phyloP scores from a whole-genome alignment of 768 basidiomycete species.

The Austroboletus eburneus region DNA sequence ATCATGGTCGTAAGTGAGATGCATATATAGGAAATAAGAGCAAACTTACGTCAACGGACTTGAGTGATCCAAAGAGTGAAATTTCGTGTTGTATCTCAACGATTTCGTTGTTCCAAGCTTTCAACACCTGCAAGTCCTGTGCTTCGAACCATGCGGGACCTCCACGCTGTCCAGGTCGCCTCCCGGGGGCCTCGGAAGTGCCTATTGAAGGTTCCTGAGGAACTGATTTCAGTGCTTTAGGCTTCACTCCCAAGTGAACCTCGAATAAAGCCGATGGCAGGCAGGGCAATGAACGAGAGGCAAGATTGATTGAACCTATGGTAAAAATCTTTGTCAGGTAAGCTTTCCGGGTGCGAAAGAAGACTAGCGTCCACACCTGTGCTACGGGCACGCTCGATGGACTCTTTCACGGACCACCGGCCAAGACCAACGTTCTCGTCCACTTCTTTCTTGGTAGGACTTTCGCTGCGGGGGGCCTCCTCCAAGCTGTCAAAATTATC shows the following conservation, averaged over 20 bases:
- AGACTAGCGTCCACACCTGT: constrained; percentile 53
- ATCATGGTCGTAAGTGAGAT: constrained; percentile 1
- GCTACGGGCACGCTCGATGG: constrained; percentile 72
- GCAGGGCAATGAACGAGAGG: constrained; percentile 67
- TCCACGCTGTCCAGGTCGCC: constrained; percentile 39
- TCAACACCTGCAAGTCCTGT: constrained; percentile 70
- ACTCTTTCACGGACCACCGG: constrained; percentile 63
- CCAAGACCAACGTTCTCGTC: constrained; percentile 49
- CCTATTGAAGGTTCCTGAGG: constrained; percentile 53
- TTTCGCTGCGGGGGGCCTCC: constrained; percentile 39
- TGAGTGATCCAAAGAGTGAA: constrained; percentile 78
- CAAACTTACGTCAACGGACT: constrained; percentile 66
- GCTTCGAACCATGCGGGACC: constrained; percentile 76
- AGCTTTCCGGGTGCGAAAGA: constrained; percentile 37
- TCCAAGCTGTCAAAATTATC: constrained; percentile 43
- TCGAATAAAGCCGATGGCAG: constrained; percentile 77
- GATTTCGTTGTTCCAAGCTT: constrained; percentile 80
- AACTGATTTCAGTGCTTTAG: constrained; percentile 64
- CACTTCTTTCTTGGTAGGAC: constrained; percentile 35
- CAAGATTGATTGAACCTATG: constrained; percentile 71
- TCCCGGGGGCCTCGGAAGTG: constrained; percentile 34
- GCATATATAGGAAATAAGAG: neutral
- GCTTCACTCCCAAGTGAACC: constrained; percentile 71
- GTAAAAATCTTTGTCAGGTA: constrained; percentile 39
- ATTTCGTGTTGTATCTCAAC: constrained; percentile 77